These are phyloP conservation scores for Eustoma russellianum DNA, from an alignment of 257 asterid species.

Conservation along the genomic window DNA sequence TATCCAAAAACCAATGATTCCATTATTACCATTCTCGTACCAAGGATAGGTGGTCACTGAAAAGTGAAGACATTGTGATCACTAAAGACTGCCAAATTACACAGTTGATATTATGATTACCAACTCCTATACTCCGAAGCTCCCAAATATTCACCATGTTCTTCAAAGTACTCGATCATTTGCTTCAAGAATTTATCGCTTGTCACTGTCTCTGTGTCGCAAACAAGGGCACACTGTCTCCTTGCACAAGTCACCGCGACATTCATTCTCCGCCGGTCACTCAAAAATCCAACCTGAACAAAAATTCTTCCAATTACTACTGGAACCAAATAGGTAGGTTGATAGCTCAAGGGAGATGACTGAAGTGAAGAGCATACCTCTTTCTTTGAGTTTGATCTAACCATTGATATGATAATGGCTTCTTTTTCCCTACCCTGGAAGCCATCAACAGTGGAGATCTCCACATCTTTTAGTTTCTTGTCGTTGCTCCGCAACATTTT, in stretches of 20 bases:
- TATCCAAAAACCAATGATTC: too few relatives aligned
- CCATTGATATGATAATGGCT: slow-evolving; percentile 96
- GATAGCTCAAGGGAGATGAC: background rate
- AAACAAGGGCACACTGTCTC: slow-evolving; percentile 82
- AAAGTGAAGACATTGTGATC: too few relatives aligned
- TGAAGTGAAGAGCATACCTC: slow-evolving; percentile 42
- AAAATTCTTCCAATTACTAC: slow-evolving; percentile 5
- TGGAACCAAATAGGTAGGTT: slow-evolving; percentile 1
- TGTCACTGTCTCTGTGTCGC: slow-evolving; percentile 91
- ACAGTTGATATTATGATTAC: too few relatives aligned
- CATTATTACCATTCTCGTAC: too few relatives aligned
- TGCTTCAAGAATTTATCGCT: slow-evolving; percentile 84
- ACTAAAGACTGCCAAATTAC: too few relatives aligned
- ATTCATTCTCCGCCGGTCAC: slow-evolving; percentile 92
- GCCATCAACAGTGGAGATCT: slow-evolving; percentile 96
- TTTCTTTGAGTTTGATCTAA: slow-evolving; percentile 81
- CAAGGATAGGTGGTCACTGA: too few relatives aligned
- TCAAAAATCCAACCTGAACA: slow-evolving; percentile 82
- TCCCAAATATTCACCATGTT: slow-evolving; percentile 84
- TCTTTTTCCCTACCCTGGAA: slow-evolving; percentile 98
- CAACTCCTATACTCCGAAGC: slow-evolving; percentile 58
- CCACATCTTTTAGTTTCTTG: slow-evolving; percentile 69
- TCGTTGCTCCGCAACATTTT: slow-evolving; percentile 69
- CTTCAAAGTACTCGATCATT: slow-evolving; percentile 79
- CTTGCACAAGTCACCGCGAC: slow-evolving; percentile 98